A percentile compares a stretch with the other conserved stretches of the same genome.
phyloP scores from a whole-genome alignment of 2,329 filamentous ascomycete genomes.

The Colletotrichum tanaceti region DNA sequence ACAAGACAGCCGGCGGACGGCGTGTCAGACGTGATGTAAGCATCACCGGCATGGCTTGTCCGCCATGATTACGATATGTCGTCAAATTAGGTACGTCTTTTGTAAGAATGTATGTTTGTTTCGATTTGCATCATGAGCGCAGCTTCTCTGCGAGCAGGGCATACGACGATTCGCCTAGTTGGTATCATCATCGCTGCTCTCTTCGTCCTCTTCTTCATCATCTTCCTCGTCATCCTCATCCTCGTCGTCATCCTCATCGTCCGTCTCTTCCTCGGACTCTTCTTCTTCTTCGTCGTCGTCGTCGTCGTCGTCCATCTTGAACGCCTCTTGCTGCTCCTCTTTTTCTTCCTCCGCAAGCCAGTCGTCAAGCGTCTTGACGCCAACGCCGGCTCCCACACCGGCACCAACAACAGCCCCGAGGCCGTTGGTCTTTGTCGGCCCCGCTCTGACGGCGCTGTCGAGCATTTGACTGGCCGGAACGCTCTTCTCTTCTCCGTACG shows the following conservation, averaged over 20 bases:
- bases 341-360: slow-evolving; percentile 84
- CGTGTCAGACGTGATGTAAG: background rate
- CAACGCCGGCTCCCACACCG: slow-evolving; percentile 53
- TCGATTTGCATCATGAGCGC: background rate
- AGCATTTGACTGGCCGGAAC: slow-evolving; percentile 73
- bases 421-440: slow-evolving; percentile 62
- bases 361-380: slow-evolving; percentile 87
- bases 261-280: slow-evolving; percentile 63
- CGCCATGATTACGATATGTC: background rate
- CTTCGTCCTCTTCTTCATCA: slow-evolving; percentile 60
- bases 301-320: slow-evolving; percentile 60
- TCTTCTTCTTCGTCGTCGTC: slow-evolving; percentile 65
- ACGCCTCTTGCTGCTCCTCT: slow-evolving; percentile 65
- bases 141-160: background rate
- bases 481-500: slow-evolving; percentile 55
- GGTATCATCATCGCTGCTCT: slow-evolving; percentile 52
- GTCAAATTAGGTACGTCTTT: background rate
- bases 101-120: background rate
- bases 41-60: background rate
- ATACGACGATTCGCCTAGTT: slow-evolving; percentile 1
- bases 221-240: slow-evolving; percentile 54
- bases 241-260: slow-evolving; percentile 59
- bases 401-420: slow-evolving; percentile 41
- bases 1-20: background rate
- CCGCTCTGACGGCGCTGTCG: slow-evolving; percentile 63